These are phyloP conservation scores for Monarda citriodora DNA, from an alignment of 305 asterid species.

Conservation along the genomic window DNA sequence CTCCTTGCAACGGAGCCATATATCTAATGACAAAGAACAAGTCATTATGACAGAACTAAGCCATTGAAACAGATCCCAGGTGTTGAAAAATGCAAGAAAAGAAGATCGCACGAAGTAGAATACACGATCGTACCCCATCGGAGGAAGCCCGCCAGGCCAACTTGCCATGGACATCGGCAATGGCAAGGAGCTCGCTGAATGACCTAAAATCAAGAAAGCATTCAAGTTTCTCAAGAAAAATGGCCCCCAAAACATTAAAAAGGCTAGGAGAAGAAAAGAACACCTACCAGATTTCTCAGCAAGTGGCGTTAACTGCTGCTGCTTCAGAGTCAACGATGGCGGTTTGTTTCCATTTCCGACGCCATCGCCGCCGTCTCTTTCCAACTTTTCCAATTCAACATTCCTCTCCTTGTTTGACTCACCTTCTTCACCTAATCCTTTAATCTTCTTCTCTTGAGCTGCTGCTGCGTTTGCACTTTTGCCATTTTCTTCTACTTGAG, in stretches of 20 bases:
- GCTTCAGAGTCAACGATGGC: slow-evolving; percentile 27
- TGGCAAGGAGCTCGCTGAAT: slow-evolving; percentile 53
- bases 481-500: slow-evolving; percentile 37
- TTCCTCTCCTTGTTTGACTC: slow-evolving; percentile 35
- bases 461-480: slow-evolving; percentile 29
- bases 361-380: slow-evolving; percentile 45
- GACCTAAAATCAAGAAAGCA: slow-evolving; percentile 37
- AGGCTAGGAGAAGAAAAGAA: neutral
- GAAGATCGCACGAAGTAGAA: slow-evolving; percentile 12
- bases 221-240: neutral
- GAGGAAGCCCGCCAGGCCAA: slow-evolving; percentile 98
- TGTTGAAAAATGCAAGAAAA: slow-evolving; percentile 10
- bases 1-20: slow-evolving; percentile 94
- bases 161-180: slow-evolving; percentile 74
- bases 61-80: slow-evolving; percentile 20
- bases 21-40: slow-evolving; percentile 49
- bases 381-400: slow-evolving; percentile 65
- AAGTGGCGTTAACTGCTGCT: slow-evolving; percentile 22
- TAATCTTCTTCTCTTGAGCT: slow-evolving; percentile 47
- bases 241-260: neutral
- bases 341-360: slow-evolving; percentile 30
- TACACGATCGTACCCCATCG: slow-evolving; percentile 73
- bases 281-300: slow-evolving; percentile 41
- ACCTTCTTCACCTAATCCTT: slow-evolving; percentile 32
- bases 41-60: slow-evolving; percentile 22